Evolutionary conservation across 345 rosid genomes (phyloP), one percentile per base, ranked within the genome.

Genomic region (Eucalyptus grandis): DNA sequence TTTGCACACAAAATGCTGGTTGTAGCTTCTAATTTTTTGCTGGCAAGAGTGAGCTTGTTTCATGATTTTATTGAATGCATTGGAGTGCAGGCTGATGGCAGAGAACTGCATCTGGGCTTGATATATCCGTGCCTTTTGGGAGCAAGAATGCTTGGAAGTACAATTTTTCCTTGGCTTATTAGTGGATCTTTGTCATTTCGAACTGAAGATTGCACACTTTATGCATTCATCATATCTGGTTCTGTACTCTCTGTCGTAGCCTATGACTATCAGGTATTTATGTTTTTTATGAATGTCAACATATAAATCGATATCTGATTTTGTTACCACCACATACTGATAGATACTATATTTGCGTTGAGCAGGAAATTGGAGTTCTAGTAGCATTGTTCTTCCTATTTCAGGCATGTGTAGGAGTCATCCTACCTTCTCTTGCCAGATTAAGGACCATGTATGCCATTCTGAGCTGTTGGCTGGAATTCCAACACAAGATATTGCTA

Each of bases 71-170:
- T 19, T 80, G 37, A 86, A 15, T 83, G 40, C 49, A 46, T 47
- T 17, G 51, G 49, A 54, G 50, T 88, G 91, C 89, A 98, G 99
- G 99, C 99, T 93, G 99, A 98, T 92, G 99, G 99, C 62, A 91
- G 99, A 90, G 99, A 94, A 94, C 96, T 97, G 91, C 91, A 93
- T 91, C 94, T 98, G 31, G 99, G 99, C 62, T 91, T 97, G 93
- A 92, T 97, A 89, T 96, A 95, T 91, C 96, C 99, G 62, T 97
- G 97, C 91, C 89, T 98, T 86, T 88, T 96, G 93, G 99, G 97
- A 65, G 93, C 99, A 94, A 96, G 98, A 92, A 98, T 98, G 99
- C 95, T 96, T 50, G 99, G 99, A 56, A 97, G 99, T 92, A 95
- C 99, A 51, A 86, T 94, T 77, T 96, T 96, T 87, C 99, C 98